Conservation (phyloP, 495 filamentous ascomycete genomes). For the Trichocladium uniseriatum region DNA sequence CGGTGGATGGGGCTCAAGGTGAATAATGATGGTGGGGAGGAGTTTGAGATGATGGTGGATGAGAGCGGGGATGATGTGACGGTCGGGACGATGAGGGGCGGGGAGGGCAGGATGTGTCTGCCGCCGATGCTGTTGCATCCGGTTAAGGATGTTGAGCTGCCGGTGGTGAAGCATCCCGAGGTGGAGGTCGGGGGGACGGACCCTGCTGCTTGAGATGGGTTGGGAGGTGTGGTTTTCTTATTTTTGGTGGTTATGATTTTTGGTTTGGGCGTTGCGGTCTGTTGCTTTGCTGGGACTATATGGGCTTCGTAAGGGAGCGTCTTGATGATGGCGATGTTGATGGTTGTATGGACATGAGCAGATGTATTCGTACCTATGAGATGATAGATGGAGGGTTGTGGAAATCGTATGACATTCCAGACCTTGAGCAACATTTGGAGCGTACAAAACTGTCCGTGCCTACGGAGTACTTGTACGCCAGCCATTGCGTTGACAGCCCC, state of each 20-base stretch:
- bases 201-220: slow-evolving; percentile 23
- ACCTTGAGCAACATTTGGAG: too few relatives aligned
- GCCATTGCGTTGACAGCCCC: too few relatives aligned
- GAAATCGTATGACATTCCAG: too few relatives aligned
- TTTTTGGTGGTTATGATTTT: neutral
- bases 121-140: slow-evolving; percentile 90
- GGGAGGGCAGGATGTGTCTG: slow-evolving; percentile 84
- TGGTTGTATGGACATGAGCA: too few relatives aligned
- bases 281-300: neutral
- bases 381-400: too few relatives aligned
- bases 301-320: too few relatives aligned
- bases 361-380: too few relatives aligned
- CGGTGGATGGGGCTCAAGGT: slow-evolving; percentile 81
- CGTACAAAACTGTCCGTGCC: too few relatives aligned
- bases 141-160: slow-evolving; percentile 74
- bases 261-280: neutral
- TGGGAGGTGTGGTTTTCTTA: neutral
- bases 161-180: slow-evolving; percentile 53
- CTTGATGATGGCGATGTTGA: too few relatives aligned
- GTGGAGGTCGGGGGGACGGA: slow-evolving; percentile 28
- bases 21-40: slow-evolving; percentile 78
- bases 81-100: slow-evolving; percentile 42
- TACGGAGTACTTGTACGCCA: too few relatives aligned
- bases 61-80: slow-evolving; percentile 39
- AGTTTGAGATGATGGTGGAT: slow-evolving; percentile 57